Evolutionary conservation across 176 grass and related monocot genomes (phyloP).

Genomic region (Bothriochloa decipiens): DNA sequence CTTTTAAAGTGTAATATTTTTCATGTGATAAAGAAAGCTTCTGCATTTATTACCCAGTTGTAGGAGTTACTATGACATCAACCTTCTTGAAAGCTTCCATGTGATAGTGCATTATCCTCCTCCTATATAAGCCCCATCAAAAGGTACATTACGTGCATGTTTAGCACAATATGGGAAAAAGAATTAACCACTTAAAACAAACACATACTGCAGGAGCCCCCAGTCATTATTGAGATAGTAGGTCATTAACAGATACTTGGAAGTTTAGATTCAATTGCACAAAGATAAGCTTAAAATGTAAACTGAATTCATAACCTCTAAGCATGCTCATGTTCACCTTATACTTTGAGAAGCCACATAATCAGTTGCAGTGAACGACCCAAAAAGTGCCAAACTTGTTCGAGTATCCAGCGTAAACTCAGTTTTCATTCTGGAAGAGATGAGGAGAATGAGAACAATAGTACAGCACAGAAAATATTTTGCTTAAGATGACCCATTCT

Average conservation of each 20-base stretch:
- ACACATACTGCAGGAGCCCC: not conserved
- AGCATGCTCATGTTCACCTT: constrained; percentile 60
- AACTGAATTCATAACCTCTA: constrained; percentile 24
- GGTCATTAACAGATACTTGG: constrained; percentile 17
- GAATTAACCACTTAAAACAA: constrained; percentile 3
- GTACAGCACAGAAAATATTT: constrained; percentile 13
- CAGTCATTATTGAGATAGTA: not conserved
- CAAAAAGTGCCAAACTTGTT: constrained; percentile 85
- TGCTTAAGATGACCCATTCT: not conserved
- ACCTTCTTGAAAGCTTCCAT: constrained; percentile 99
- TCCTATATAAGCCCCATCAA: constrained; percentile 59
- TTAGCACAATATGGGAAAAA: constrained; percentile 17
- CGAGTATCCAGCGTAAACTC: constrained; percentile 82
- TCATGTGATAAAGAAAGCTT: constrained; percentile 9
- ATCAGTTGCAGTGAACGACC: constrained; percentile 78
- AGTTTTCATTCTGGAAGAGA: constrained; percentile 58
- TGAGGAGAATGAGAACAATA: constrained; percentile 20
- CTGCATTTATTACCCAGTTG: constrained; percentile 73
- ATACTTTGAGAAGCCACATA: constrained; percentile 91
- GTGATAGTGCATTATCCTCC: constrained; percentile 96
- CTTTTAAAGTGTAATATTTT: not conserved
- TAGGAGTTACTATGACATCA: constrained; percentile 93
- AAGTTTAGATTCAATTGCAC: constrained; percentile 1
- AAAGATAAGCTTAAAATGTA: not conserved
- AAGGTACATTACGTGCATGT: constrained; percentile 23